phyloP scores from a whole-genome alignment of 2,329 filamentous ascomycete genomes.

The Drechslerella stenobrocha region DNA sequence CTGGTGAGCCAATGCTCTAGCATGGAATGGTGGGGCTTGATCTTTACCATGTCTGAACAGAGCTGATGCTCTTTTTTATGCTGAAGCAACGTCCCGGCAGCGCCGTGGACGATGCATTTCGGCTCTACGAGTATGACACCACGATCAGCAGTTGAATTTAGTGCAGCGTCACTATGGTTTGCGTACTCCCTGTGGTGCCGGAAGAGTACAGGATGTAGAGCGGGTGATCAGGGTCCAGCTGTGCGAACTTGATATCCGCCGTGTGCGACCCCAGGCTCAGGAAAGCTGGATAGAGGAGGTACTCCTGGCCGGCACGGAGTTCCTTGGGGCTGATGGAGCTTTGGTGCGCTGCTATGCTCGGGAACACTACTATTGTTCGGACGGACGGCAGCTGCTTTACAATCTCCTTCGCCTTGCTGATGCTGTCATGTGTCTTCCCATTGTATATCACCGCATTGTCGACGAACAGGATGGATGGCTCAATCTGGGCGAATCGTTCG shows the following conservation, averaged over 20 bases:
- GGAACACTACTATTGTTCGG: conserved; percentile 72
- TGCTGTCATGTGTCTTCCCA: conserved; percentile 80
- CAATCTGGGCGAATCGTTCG: conserved; percentile 82
- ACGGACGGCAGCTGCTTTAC: conserved; percentile 69
- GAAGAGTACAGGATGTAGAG: conserved; percentile 93
- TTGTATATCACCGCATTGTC: conserved; percentile 92
- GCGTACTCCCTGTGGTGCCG: conserved; percentile 72
- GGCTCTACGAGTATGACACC: conserved; percentile 63
- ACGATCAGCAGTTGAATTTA: not conserved
- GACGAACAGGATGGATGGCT: conserved; percentile 77
- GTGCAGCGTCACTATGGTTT: not conserved
- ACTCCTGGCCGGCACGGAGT: conserved; percentile 34
- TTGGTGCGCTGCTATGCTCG: conserved; percentile 61
- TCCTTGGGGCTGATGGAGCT: conserved; percentile 39
- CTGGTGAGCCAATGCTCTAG: not conserved
- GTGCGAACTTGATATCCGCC: conserved; percentile 66
- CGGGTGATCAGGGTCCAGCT: conserved; percentile 80
- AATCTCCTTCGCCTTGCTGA: conserved; percentile 77
- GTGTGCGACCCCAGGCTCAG: conserved; percentile 52
- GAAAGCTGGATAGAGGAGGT: conserved; percentile 55
- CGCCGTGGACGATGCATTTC: conserved; percentile 92
- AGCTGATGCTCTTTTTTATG: conserved; percentile 96
- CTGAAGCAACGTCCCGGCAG: conserved; percentile 85
- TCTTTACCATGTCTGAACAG: conserved; percentile 73
- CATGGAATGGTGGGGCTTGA: not conserved